Evolutionary conservation across 768 basidiomycete species (phyloP).

Genomic region (Lactarius sp.): DNA sequence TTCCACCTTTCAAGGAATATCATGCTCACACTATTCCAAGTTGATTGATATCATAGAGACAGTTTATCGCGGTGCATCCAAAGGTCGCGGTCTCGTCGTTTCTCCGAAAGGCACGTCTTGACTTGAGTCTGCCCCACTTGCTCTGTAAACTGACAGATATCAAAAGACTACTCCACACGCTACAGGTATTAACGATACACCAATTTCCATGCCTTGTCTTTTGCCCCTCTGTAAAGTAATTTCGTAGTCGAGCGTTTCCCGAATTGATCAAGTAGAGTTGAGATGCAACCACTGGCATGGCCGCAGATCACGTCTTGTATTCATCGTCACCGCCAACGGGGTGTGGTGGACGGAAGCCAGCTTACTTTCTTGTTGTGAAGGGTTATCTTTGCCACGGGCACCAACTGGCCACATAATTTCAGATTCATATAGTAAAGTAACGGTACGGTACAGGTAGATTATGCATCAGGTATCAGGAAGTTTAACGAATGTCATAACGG

Average conservation of each 20-base stretch:
- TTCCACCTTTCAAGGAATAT: background rate
- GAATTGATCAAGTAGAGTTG: background rate
- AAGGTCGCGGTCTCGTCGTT: slow-evolving; percentile 95
- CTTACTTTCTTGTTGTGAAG: background rate
- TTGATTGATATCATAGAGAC: slow-evolving; percentile 98
- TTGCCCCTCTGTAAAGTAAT: background rate
- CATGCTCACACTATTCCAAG: slow-evolving; percentile 36
- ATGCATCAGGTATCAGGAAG: background rate
- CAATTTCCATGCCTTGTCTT: background rate
- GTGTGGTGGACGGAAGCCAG: background rate
- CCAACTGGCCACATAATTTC: background rate
- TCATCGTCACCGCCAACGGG: background rate
- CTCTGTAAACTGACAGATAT: background rate
- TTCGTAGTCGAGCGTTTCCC: background rate
- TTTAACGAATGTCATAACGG: background rate
- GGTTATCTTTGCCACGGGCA: background rate
- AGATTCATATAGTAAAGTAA: background rate
- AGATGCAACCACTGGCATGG: background rate
- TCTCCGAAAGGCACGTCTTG: slow-evolving; percentile 77
- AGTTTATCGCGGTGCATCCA: slow-evolving; percentile 95
- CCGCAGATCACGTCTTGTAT: background rate
- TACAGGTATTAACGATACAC: slow-evolving; percentile 55
- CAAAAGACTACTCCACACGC: slow-evolving; percentile 72
- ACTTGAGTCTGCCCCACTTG: background rate
- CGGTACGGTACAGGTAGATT: background rate